Evolutionary conservation across 768 basidiomycete genomes (phyloP).

Genomic region (Kwoniella mangroviensis): DNA sequence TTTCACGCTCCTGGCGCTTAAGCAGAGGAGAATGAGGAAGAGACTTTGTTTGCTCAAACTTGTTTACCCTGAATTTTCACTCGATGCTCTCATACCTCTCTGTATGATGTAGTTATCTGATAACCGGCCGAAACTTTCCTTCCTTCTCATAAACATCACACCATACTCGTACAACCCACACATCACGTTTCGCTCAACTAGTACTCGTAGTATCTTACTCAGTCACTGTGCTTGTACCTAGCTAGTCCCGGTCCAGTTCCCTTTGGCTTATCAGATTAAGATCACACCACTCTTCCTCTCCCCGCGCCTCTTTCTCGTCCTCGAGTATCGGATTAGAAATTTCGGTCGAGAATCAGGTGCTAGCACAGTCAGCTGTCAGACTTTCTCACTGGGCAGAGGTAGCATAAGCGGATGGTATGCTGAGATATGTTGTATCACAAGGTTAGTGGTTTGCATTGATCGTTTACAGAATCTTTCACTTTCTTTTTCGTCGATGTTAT

Average conservation of each 20-base stretch:
- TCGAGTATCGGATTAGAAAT: not conserved
- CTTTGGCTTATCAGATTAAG: constrained; percentile 13
- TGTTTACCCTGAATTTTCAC: not conserved
- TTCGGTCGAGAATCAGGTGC: not conserved
- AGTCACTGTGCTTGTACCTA: no score
- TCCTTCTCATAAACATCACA: not conserved
- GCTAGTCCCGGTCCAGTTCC: not conserved
- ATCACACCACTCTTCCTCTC: not conserved
- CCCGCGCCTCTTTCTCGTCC: not conserved
- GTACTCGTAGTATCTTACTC: no score
- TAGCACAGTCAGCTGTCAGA: not conserved
- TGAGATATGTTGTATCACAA: constrained; percentile 7
- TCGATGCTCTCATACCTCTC: not conserved
- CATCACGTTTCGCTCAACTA: not conserved
- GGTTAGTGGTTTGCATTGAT: not conserved
- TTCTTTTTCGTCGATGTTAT: no score
- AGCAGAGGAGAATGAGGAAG: not conserved
- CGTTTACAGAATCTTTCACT: no score
- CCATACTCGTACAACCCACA: not conserved
- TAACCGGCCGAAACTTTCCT: not conserved
- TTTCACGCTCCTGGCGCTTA: not conserved
- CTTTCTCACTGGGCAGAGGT: not conserved
- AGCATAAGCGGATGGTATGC: constrained; percentile 5
- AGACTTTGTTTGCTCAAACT: not conserved
- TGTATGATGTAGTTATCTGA: not conserved